A percentile compares a stretch with the other conserved stretches of the same genome.
These are phyloP conservation scores for Helenozyma baotianmanensis DNA, from an alignment of 805 yeast genomes.

Conservation along the genomic window DNA sequence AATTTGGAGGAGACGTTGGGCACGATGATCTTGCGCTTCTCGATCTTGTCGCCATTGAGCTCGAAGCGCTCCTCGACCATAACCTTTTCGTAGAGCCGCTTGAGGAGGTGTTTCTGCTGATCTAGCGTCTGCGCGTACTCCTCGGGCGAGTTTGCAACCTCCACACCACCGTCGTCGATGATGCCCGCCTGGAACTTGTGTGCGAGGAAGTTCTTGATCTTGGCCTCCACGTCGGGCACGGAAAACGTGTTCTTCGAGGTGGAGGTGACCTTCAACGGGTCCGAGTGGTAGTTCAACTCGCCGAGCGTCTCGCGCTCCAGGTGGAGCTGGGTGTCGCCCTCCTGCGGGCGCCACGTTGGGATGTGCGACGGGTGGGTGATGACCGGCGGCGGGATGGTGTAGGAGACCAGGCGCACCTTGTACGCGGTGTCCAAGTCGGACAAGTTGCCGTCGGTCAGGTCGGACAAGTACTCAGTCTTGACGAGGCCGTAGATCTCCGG, in stretches of 20 bases:
- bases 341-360: constrained; percentile 35
- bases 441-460: constrained; percentile 1
- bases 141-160: constrained; percentile 34
- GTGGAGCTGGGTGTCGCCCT: constrained; percentile 15
- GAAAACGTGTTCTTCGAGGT: constrained; percentile 10
- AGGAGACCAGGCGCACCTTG: constrained; percentile 26
- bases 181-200: constrained; percentile 31
- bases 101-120: constrained; percentile 48
- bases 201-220: constrained; percentile 24
- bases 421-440: constrained; percentile 15
- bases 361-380: constrained; percentile 44
- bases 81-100: constrained; percentile 41
- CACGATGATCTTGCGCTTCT: constrained; percentile 39
- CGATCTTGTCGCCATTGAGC: constrained; percentile 47
- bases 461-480: constrained; percentile 1
- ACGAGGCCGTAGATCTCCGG: no score
- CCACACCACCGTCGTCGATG: constrained; percentile 33
- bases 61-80: constrained; percentile 32
- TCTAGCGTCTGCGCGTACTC: constrained; percentile 58
- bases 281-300: constrained; percentile 25
- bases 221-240: constrained; percentile 25
- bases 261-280: constrained; percentile 22
- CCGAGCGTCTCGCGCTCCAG: constrained; percentile 13
- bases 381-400: constrained; percentile 29
- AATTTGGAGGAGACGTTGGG: constrained; percentile 40